These are phyloP conservation scores for Neurospora sp. DNA, from an alignment of 495 filamentous ascomycete genomes.

Conservation along the genomic window DNA sequence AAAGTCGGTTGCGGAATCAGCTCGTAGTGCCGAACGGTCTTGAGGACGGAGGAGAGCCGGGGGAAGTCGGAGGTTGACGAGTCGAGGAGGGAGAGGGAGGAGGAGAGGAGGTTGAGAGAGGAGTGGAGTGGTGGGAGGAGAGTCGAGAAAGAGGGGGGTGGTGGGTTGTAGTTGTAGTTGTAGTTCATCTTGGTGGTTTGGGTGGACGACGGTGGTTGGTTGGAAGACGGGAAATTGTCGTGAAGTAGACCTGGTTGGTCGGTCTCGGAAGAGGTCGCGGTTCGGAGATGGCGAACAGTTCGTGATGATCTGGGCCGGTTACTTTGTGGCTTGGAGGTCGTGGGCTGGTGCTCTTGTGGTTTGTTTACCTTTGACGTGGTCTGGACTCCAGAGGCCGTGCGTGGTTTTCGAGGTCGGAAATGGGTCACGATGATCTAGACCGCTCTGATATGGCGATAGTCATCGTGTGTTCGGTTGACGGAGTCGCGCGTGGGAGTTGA, in stretches of 20 bases:
- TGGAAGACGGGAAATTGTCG: not conserved
- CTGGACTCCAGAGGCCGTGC: no score
- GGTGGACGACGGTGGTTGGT: not conserved
- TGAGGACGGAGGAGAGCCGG: constrained; percentile 34
- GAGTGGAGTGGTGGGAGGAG: not conserved
- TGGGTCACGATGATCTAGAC: not conserved
- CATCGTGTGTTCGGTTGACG: not conserved
- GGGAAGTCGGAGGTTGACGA: constrained; percentile 40
- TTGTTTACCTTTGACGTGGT: not conserved
- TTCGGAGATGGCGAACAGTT: not conserved
- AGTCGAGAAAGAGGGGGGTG: not conserved
- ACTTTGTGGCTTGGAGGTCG: not conserved
- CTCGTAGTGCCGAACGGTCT: constrained; percentile 43
- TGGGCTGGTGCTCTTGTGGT: not conserved
- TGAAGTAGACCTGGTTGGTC: not conserved
- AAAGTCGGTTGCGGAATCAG: constrained; percentile 40
- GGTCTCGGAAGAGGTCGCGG: not conserved
- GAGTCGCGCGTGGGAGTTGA: not conserved
- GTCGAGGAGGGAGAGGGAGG: constrained; percentile 41
- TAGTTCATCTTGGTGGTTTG: not conserved
- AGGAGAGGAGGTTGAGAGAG: not conserved
- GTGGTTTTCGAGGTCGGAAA: not conserved
- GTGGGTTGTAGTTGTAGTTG: not conserved
- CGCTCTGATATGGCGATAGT: not conserved
- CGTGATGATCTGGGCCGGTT: not conserved